These are phyloP conservation scores for Hygrophoropsis aurantiaca DNA, from an alignment of 768 basidiomycete species.

Conservation along the genomic window DNA sequence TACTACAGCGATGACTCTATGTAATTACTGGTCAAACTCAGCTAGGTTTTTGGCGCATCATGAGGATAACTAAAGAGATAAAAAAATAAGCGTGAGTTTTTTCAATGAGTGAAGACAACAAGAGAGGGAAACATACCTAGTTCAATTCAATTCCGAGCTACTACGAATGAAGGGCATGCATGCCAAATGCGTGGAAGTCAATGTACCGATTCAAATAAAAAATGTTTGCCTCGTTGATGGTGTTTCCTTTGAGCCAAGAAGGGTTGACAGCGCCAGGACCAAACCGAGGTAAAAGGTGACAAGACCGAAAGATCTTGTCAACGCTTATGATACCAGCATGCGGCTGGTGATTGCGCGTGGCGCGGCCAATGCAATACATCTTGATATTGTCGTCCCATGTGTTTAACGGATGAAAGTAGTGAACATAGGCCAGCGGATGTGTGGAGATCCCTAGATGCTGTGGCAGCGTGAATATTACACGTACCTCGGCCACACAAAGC, in stretches of 20 bases:
- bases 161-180: no score
- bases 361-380: constrained; percentile 19
- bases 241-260: constrained; percentile 14
- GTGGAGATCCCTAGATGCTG: neutral
- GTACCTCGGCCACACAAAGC: constrained; percentile 13
- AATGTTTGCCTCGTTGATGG: constrained; percentile 12
- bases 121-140: no score
- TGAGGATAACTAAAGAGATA: no score
- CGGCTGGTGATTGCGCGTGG: constrained; percentile 13
- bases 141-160: no score
- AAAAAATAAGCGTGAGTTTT: no score
- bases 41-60: no score
- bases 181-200: neutral
- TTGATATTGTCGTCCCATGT: constrained; percentile 7
- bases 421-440: constrained; percentile 16
- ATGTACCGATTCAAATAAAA: constrained; percentile 4
- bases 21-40: no score
- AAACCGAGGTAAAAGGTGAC: constrained; percentile 4
- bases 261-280: constrained; percentile 10
- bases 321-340: constrained; percentile 16
- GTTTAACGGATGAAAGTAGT: constrained; percentile 16
- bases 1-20: no score
- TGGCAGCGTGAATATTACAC: constrained; percentile 14
- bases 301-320: neutral
- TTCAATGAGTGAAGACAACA: no score